phyloP scores from a whole-genome alignment of 148 eudicot species.

The Tetragonia tetragonoides region DNA sequence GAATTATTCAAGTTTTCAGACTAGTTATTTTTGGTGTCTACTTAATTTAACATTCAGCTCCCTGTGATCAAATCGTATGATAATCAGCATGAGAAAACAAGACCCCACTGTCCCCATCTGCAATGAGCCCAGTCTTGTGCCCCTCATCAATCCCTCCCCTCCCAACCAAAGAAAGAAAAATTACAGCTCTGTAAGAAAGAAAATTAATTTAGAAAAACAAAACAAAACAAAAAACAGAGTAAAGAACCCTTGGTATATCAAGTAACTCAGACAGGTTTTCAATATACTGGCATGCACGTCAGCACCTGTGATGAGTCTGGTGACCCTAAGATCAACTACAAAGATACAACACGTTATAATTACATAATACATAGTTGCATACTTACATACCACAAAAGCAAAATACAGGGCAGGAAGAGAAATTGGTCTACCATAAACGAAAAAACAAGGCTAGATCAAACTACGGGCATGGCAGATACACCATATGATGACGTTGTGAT shows the following conservation, averaged over 20 bases:
- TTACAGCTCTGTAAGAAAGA: too few relatives aligned
- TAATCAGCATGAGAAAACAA: too few relatives aligned
- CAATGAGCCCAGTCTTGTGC: too few relatives aligned
- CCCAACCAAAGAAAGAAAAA: too few relatives aligned
- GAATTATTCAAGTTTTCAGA: too few relatives aligned
- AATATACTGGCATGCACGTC: background rate
- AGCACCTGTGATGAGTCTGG: background rate
- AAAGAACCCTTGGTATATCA: background rate
- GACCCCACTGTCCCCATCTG: too few relatives aligned
- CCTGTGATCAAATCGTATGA: too few relatives aligned
- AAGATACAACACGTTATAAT: constrained; percentile 8
- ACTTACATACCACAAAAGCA: background rate
- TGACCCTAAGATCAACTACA: constrained; percentile 14
- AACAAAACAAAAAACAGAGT: too few relatives aligned
- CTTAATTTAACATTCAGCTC: too few relatives aligned
- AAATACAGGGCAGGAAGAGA: constrained; percentile 1
- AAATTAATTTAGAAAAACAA: too few relatives aligned
- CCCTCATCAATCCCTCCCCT: too few relatives aligned
- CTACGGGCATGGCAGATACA: background rate
- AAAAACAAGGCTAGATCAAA: background rate
- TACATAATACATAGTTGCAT: constrained; percentile 9
- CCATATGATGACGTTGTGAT: background rate
- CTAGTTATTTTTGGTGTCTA: too few relatives aligned
- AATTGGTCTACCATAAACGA: background rate
- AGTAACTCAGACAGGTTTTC: background rate